Conservation (phyloP, 2,329 filamentous ascomycete genomes). For the Arthrobotrys pseudoclavata region DNA sequence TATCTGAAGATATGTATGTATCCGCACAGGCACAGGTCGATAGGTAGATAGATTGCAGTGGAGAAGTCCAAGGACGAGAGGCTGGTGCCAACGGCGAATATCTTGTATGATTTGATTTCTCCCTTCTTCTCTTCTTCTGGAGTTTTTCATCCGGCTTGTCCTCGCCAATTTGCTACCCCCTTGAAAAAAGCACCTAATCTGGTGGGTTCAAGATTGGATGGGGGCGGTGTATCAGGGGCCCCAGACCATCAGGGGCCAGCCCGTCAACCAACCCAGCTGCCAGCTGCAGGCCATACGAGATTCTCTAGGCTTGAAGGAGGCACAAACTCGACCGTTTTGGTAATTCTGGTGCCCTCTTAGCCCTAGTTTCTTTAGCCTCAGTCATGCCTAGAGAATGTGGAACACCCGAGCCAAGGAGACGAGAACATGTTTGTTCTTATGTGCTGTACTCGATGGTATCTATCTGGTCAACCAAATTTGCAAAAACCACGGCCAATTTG, state of each 20-base stretch:
- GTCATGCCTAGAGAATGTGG: slow-evolving; percentile 41
- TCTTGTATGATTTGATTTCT: slow-evolving; percentile 39
- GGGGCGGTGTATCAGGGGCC: slow-evolving; percentile 50
- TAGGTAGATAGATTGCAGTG: slow-evolving; percentile 7
- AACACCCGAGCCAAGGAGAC: slow-evolving; percentile 32
- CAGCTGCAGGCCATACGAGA: slow-evolving; percentile 41
- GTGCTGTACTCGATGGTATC: background rate
- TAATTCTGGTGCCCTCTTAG: slow-evolving; percentile 18
- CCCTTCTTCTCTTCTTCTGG: slow-evolving; percentile 28
- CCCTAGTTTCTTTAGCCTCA: slow-evolving; percentile 41
- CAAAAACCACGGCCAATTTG: no score
- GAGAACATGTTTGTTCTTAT: background rate
- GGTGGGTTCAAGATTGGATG: slow-evolving; percentile 50
- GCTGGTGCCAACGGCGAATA: slow-evolving; percentile 32
- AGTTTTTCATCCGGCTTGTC: slow-evolving; percentile 50
- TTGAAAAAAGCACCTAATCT: slow-evolving; percentile 53
- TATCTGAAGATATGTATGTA: background rate
- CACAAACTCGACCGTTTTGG: slow-evolving; percentile 45
- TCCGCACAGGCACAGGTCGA: slow-evolving; percentile 8
- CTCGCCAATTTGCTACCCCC: slow-evolving; percentile 51
- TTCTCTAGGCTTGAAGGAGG: slow-evolving; percentile 32
- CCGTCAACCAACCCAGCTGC: slow-evolving; percentile 37
- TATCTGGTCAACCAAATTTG: background rate
- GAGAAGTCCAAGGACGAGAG: slow-evolving; percentile 14
- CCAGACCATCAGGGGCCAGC: slow-evolving; percentile 40